Evolutionary conservation across 768 basidiomycete species (phyloP), one percentile per base, ranked within the genome.

Genomic region (Mycena alexandri): DNA sequence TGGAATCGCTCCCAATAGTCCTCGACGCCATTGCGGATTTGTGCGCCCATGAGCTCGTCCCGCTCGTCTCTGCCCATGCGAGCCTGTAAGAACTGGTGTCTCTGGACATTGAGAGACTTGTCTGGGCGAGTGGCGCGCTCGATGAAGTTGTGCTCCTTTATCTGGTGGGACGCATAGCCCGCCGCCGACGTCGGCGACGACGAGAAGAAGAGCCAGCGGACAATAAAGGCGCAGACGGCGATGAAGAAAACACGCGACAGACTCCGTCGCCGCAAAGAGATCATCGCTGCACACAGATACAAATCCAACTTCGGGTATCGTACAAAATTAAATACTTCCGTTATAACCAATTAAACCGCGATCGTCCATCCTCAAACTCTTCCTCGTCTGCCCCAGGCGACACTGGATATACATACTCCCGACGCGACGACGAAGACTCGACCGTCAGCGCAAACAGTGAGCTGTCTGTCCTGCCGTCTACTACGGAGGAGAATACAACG

Each of bases 1-100:
- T 98, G 95, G 77, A 94, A 98, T 33, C 94, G 84, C 16, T 90
- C 89, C 98, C 97, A 99, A 75, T 93, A 98, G 78, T 98, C 94
- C 52, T 83, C 74, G 46, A 91, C 86, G 17, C 97, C 97, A 74
- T 93, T 89, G 55, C 84, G 79, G 65, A 98, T 88, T 34, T 93
- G 82, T 65, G 87, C 85, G 53, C 89, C 86, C 71, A 99, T 89
- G 58, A 98, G 83, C 74, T 98, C 97, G 1, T 88, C 86, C 51
- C 89, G 83, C 72, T 92, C 89, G 74, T 98, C 97, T 65, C 97
- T 84, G 1, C 96, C 96, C 81, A 95, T 87, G 38, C 98, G 86
- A 2, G 88, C 85, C 80, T 99, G 98, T 46, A 99, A 77, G 76
- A 98, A 98, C 12, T 89, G 86, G 80, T 96, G 89, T 68, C 89